phyloP scores from a whole-genome alignment of 208 protist species.

The Acanthamoeba triangularis region DNA sequence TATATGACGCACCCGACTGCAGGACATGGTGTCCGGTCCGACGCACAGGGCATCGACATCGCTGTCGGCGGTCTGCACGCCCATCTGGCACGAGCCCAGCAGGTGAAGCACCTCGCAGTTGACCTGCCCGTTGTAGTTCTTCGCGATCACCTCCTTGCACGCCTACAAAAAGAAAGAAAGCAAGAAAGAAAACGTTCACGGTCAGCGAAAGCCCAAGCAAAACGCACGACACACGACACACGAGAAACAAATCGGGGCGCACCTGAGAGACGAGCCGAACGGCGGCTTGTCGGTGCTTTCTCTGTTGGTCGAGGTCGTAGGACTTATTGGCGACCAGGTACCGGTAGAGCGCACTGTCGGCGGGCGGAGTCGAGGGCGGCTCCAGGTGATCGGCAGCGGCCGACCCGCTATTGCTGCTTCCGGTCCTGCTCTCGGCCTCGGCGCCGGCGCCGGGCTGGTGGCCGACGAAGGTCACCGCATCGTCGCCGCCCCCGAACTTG shows the following conservation, averaged over 20 bases:
- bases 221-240: background rate
- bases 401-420: background rate
- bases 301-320: slow-evolving; percentile 39
- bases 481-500: slow-evolving; percentile 17
- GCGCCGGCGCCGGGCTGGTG: background rate
- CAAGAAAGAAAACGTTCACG: no score
- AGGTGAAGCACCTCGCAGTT: slow-evolving; percentile 32
- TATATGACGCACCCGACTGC: background rate
- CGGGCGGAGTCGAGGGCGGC: background rate
- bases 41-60: slow-evolving; percentile 68
- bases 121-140: background rate
- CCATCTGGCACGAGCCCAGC: slow-evolving; percentile 67
- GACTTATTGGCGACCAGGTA: slow-evolving; percentile 11
- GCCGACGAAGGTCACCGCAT: background rate
- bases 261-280: background rate
- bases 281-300: background rate
- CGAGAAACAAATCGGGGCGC: background rate
- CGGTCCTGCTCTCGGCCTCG: background rate
- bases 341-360: slow-evolving; percentile 18
- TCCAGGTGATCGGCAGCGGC: background rate
- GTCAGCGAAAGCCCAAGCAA: no score
- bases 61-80: slow-evolving; percentile 52
- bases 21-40: slow-evolving; percentile 43
- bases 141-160: slow-evolving; percentile 15
- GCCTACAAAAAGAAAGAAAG: no score